Base-by-base conservation (phyloP, 2,329 filamentous ascomycete genomes). In the Acarospora socialis region DNA sequence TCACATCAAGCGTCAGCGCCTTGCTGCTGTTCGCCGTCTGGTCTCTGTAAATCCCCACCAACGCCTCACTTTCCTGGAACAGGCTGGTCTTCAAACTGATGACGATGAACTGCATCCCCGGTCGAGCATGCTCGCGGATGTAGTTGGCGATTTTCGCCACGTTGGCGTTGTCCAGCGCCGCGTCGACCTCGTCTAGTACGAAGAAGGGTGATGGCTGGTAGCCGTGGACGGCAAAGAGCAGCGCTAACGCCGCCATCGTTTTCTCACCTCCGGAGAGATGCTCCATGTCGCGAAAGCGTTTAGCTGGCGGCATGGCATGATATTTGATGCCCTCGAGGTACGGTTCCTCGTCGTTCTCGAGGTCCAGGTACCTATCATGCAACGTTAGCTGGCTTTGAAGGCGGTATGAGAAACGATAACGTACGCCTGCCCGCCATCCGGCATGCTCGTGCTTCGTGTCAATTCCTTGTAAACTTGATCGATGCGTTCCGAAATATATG, bases 241-340 rank as follows among this genome's bases (percentile, higher is more conserved):
- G 67, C n/a, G 90, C 90, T 22, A 98, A 65, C 9, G 90, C 90
- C 2, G 90, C 90, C 77, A 98, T 98, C 0, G 90, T 98, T 66
- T 98, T 98, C 60, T 98, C 90, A 34, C 90, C 90, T 47, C 90
- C 90, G 1, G 83, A 93, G 7, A 98, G 65, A 53, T 94, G 90
- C 56, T 98, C 90, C 90, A 98, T 98, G 55, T 98, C 92, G 46
- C 90, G 73, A 70, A 98, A 98, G 27, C 90, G 83, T 62, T 98
- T 98, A 40, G 94, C 73, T 1, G 90, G 90, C 13, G 90, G 90
- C 86, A 95, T 98, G 40, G 90, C 92, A 53, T 95, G 86, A 58
- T 98, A 98, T 52, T 93, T 94, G 58, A 98, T 84, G 19, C 90
- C 90, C 23, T 81, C 83, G 3, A 94, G 71, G 54, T 95, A 98